phyloP scores from a whole-genome alignment of 2,329 filamentous ascomycete genomes.

The Aspergillus tanneri region DNA sequence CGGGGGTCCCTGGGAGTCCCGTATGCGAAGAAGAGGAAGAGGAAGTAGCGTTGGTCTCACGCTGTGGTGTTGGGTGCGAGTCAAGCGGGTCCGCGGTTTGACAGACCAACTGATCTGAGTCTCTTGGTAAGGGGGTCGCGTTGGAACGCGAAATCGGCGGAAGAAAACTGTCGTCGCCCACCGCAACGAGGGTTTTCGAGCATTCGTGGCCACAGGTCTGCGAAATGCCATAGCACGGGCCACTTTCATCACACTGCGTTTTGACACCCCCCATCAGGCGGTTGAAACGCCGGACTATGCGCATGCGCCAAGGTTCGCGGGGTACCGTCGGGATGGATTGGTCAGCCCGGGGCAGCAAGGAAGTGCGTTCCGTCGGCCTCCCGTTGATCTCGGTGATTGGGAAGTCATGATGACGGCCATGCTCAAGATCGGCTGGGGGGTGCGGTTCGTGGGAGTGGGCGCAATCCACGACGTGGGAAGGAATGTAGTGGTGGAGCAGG shows the following conservation, averaged over 20 bases:
- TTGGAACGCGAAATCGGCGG: constrained; percentile 17
- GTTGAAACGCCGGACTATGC: constrained; percentile 44
- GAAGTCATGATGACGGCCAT: constrained; percentile 25
- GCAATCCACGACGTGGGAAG: constrained; percentile 52
- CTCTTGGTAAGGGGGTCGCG: constrained; percentile 19
- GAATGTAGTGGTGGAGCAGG: constrained; percentile 49
- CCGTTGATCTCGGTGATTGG: constrained; percentile 17
- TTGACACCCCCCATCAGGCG: constrained; percentile 52
- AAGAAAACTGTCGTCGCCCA: constrained; percentile 17
- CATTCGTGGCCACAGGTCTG: constrained; percentile 63
- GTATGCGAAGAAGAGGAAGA: constrained; percentile 17
- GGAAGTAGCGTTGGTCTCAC: neutral
- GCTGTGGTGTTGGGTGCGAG: neutral
- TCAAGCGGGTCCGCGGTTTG: neutral
- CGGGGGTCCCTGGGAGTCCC: constrained; percentile 8
- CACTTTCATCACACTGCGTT: constrained; percentile 55
- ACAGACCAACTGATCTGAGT: constrained; percentile 6
- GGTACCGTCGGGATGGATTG: constrained; percentile 26
- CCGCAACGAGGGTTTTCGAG: constrained; percentile 48
- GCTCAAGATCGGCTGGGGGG: constrained; percentile 37
- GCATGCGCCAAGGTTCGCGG: constrained; percentile 35
- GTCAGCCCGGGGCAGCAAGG: constrained; percentile 26
- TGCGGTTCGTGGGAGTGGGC: constrained; percentile 46
- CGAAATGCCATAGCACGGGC: constrained; percentile 61
- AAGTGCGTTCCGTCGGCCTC: constrained; percentile 28